phyloP scores from a whole-genome alignment of 495 filamentous ascomycete genomes.

The Pseudotulostoma volvatum region DNA sequence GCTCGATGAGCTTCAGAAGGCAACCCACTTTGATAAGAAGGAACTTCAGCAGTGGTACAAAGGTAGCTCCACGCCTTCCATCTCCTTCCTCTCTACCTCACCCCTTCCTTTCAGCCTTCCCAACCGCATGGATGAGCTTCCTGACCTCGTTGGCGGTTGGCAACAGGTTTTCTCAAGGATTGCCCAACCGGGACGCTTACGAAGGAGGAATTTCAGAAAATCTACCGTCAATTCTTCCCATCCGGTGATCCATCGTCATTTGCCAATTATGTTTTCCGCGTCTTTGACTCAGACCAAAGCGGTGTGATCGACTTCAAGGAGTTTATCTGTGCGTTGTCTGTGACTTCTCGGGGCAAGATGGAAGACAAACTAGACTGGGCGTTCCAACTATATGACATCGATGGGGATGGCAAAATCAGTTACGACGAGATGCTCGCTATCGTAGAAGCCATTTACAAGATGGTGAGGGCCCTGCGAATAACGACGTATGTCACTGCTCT shows the following conservation, averaged over 20 bases:
- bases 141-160: neutral
- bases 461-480: conserved; percentile 50
- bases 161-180: conserved; percentile 86
- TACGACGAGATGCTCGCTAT: conserved; percentile 98
- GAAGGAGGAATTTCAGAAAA: conserved; percentile 98
- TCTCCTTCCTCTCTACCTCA: neutral
- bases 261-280: conserved; percentile 97
- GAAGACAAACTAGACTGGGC: conserved; percentile 99
- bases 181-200: conserved; percentile 92
- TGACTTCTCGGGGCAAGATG: conserved; percentile 94
- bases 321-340: conserved; percentile 95
- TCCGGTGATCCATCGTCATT: conserved; percentile 95
- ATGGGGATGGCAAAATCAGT: conserved; percentile 95
- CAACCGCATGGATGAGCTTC: neutral
- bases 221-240: conserved; percentile 98
- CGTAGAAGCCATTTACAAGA: conserved; percentile 98
- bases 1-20: conserved; percentile 84
- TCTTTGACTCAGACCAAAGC: conserved; percentile 93
- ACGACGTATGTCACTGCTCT: too few species aligned
- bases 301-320: conserved; percentile 99
- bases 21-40: conserved; percentile 99
- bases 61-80: conserved; percentile 36
- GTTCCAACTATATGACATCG: conserved; percentile 98
- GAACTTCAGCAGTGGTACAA: conserved; percentile 99
- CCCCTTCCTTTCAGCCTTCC: neutral